These are phyloP conservation scores for Alternaria dauci DNA, from an alignment of 2,329 filamentous ascomycete genomes.

Conservation along the genomic window DNA sequence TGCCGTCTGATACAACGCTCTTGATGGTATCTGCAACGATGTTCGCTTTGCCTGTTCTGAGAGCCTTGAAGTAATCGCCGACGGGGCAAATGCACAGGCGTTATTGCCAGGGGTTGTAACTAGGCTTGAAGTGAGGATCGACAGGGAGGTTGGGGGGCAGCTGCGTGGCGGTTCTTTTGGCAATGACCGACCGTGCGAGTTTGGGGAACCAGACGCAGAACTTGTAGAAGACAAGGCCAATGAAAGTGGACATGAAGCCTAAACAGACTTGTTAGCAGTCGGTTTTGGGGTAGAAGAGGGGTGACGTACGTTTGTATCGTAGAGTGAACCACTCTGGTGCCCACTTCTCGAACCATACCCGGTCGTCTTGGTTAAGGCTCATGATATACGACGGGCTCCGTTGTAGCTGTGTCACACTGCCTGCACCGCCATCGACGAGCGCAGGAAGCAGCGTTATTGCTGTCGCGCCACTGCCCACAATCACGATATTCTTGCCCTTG, in stretches of 20 bases:
- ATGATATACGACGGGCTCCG: slow-evolving; percentile 73
- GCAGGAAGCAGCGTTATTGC: slow-evolving; percentile 78
- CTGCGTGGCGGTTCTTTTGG: slow-evolving; percentile 54
- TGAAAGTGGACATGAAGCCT: slow-evolving; percentile 59
- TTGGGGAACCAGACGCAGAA: slow-evolving; percentile 64
- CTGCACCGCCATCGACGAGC: slow-evolving; percentile 68
- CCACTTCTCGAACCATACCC: slow-evolving; percentile 47
- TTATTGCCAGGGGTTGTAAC: slow-evolving; percentile 70
- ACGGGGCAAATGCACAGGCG: slow-evolving; percentile 75
- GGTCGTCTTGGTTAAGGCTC: slow-evolving; percentile 56
- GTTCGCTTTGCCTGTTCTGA: slow-evolving; percentile 60
- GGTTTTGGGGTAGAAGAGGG: neutral
- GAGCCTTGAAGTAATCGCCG: slow-evolving; percentile 65
- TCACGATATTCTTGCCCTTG: slow-evolving; percentile 70
- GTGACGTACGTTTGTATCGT: slow-evolving; percentile 54
- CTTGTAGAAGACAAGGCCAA: slow-evolving; percentile 58
- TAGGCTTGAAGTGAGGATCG: slow-evolving; percentile 58
- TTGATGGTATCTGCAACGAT: slow-evolving; percentile 66
- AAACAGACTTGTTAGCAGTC: neutral
- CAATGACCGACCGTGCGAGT: slow-evolving; percentile 57
- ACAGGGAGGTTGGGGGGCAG: slow-evolving; percentile 59
- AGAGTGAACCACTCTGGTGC: slow-evolving; percentile 61
- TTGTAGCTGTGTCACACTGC: slow-evolving; percentile 79
- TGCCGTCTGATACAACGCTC: slow-evolving; percentile 58
- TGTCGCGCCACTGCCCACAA: slow-evolving; percentile 82